Conservation (phyloP, 176 grass and related monocot species). For the Cymbopogon citratus region DNA sequence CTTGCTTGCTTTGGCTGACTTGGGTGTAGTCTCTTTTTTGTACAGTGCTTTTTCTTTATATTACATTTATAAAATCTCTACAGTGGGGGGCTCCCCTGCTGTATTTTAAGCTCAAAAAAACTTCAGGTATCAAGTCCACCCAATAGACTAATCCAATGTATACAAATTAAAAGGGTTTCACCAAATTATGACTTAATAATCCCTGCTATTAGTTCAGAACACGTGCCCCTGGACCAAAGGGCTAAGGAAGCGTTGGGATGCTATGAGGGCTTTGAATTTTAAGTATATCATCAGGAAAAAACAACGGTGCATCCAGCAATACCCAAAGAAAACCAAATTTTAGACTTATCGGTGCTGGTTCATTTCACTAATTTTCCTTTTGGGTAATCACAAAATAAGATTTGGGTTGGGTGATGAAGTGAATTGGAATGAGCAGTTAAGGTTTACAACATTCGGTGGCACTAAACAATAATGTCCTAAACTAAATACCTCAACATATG, state of each 20-base stretch:
- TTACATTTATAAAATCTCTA: too few relatives aligned
- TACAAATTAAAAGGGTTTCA: neutral
- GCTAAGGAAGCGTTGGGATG: neutral
- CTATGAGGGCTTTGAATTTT: neutral
- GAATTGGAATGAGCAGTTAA: neutral
- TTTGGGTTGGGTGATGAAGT: neutral
- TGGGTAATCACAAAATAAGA: neutral
- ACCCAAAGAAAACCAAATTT: neutral
- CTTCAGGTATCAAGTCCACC: neutral
- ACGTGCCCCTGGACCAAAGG: neutral
- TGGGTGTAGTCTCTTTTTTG: too few relatives aligned
- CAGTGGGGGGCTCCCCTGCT: too few relatives aligned
- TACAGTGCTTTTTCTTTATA: too few relatives aligned
- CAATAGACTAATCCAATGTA: neutral
- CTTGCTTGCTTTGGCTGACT: too few relatives aligned
- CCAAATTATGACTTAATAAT: neutral
- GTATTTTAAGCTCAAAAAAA: too few relatives aligned
- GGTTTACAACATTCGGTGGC: neutral
- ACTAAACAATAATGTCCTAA: neutral
- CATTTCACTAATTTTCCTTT: slow-evolving; percentile 10
- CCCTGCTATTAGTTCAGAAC: neutral
- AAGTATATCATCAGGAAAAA: neutral
- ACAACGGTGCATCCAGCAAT: neutral
- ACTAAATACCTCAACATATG: neutral
- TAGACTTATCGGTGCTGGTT: neutral